Evolutionary conservation across 163 green algal genomes (phyloP).

Genomic region (Trebouxiophyceae sp.): DNA sequence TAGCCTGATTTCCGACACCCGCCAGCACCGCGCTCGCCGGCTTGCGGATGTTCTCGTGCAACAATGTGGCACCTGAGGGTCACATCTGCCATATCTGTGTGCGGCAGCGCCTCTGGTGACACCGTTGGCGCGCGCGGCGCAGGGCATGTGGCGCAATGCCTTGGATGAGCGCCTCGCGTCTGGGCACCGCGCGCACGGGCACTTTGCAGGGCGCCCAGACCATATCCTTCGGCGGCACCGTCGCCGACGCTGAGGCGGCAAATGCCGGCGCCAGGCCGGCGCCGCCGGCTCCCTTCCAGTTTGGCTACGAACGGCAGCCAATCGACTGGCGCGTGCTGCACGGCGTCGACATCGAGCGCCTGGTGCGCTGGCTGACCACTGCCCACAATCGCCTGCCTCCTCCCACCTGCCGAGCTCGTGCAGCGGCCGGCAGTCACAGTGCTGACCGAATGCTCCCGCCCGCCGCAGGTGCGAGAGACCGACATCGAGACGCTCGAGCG

Average conservation of each 20-base stretch:
- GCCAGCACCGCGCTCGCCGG: too few species aligned
- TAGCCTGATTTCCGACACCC: too few species aligned
- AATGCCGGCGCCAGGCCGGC: background rate
- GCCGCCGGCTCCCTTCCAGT: slow-evolving; percentile 18
- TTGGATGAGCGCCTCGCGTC: background rate
- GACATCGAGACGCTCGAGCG: slow-evolving; percentile 73
- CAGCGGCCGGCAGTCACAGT: background rate
- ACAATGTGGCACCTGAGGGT: too few species aligned
- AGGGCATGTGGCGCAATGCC: too few species aligned
- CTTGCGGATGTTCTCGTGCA: too few species aligned
- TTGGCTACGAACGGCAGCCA: slow-evolving; percentile 14
- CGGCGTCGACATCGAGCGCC: slow-evolving; percentile 56
- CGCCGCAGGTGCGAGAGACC: slow-evolving; percentile 51
- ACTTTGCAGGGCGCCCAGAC: background rate
- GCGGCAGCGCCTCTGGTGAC: too few species aligned
- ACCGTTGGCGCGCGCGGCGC: too few species aligned
- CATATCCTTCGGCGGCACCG: background rate
- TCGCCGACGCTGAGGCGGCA: background rate
- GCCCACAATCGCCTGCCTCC: slow-evolving; percentile 1
- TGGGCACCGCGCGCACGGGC: background rate
- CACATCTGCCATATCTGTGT: too few species aligned
- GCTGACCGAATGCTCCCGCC: background rate
- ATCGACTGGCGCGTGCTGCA: slow-evolving; percentile 81
- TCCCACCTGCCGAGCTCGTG: background rate
- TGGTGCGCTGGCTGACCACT: slow-evolving; percentile 42